These are phyloP conservation scores for Aspergillus sergii DNA, from an alignment of 2,329 filamentous ascomycete genomes.

Conservation along the genomic window DNA sequence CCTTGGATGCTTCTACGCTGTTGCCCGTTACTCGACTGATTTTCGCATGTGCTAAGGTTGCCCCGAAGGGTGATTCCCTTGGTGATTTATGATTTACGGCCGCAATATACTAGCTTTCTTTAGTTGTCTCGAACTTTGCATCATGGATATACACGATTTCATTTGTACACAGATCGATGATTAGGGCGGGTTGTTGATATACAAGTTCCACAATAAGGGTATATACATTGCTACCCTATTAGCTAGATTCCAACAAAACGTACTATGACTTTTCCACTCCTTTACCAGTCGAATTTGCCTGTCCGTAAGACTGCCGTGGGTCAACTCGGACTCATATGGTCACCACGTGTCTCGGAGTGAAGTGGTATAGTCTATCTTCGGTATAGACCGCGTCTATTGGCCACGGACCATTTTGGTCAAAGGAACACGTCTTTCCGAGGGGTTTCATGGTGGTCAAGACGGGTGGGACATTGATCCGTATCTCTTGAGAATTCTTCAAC, in stretches of 20 bases:
- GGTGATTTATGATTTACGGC: background rate
- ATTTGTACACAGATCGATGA: background rate
- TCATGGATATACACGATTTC: background rate
- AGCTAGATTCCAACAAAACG: background rate
- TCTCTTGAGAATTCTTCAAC: background rate
- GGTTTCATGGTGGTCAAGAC: background rate
- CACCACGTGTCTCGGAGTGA: background rate
- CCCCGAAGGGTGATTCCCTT: background rate
- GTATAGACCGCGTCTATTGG: background rate
- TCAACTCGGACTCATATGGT: background rate
- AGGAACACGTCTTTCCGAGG: background rate
- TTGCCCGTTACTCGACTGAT: constrained; percentile 19
- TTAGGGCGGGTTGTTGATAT: background rate
- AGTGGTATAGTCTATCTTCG: background rate
- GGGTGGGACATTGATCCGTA: background rate
- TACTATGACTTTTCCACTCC: background rate
- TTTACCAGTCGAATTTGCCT: background rate
- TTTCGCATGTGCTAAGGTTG: constrained; percentile 14
- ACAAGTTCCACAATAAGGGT: background rate
- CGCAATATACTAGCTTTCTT: background rate
- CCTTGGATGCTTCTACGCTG: constrained; percentile 10
- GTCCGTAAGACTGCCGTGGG: background rate
- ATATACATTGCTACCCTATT: background rate
- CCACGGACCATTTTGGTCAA: background rate
- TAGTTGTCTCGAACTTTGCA: background rate